Base-by-base conservation (phyloP, 805 yeast genomes). In the Starmera quercuum region DNA sequence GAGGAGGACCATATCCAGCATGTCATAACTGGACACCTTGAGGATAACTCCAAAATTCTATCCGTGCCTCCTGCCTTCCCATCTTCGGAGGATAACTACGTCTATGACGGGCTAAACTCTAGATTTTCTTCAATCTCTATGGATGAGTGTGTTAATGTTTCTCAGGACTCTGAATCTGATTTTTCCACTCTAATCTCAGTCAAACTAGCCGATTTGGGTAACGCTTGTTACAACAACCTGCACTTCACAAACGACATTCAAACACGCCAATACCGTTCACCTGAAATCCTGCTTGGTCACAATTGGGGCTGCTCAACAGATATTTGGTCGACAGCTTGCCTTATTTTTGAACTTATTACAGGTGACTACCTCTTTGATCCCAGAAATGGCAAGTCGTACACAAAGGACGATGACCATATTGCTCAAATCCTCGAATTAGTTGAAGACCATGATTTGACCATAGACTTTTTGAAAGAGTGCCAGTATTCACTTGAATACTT, bases 211-310 rank as follows among this genome's bases (percentile, higher is more conserved):
- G 85, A 78, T 53, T 62, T 78, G 40, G 85, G 85, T 22, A 78
- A 78, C 50, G 81, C 83, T 4, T 77, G 83, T 53, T 76, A 78
- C 75, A 58, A 63, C 19, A 62, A 71, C 44, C 70, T 67, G 34
- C 85, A 78, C 50, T 78, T 72, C 50, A 75, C 83, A 5, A 73
- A 75, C 46, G 82, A 77, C 47, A 77, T 78, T 38, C 83, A 78
- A 53, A 78, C 85, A 2, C 54, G 85, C 37, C 83, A 78, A 46
- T 78, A 78, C 47, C 55, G 85, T 24, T 62, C 81, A 1, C 83
- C 84, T 0, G 85, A 78, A 45, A 71, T 76, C 3, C 61, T 78
- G 5, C 51, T 78, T 26, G 77, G 76, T 16, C 65, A 67, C 25
- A 58, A 61, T 33, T 77, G 82, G 81, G 83, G 83, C 7, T 71